Base-by-base conservation (phyloP, 2,329 filamentous ascomycete species). In the Trichophyton schoenleinii region DNA sequence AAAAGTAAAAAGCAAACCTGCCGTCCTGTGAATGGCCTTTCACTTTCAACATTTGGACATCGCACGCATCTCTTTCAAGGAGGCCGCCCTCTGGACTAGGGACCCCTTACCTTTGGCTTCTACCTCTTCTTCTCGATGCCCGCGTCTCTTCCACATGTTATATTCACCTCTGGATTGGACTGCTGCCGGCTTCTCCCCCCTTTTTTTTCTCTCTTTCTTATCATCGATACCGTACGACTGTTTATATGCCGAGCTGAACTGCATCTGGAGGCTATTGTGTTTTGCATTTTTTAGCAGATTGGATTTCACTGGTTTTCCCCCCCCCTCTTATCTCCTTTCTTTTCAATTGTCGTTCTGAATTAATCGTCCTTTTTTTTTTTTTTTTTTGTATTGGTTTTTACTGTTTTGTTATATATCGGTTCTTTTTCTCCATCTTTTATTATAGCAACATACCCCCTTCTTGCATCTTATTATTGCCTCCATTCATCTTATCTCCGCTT, bases 261-360 rank as follows among this genome's bases (percentile, higher is more conserved):
- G 58, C 58, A 59, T 59, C 22, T 59, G 58, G 58, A 59, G 58
- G 58, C 58, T 59, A 59, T 59, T 36, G 36, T 59, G 58, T 49
- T 59, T 55, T 55, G 52, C 52, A 55, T 55, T 55, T 55, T 55
- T 36, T 36, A 55, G 52, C 52, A 55, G 52, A 55, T 55, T 55
- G 52, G 52, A 34, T 55, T 55, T n/a, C 31, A 38, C 28, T 31
- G 28, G 25, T 7, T 53, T 28, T 55, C 38, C 38, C 38, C 38
- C 38, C 9, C 13, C 34, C 25, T 38, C 8, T 38, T 38, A 4
- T 13, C 34, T 13, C 34, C 9, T 38, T 11, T 36, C 5, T 55
- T 34, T 18, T 34, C n/a, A 4, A 11, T 53, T 3, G 6, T 49
- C 46, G 6, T 48, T 48, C 22, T 28, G 25, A 15, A 36, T 36